Evolutionary conservation across 2,329 filamentous ascomycete genomes (phyloP), one percentile per base, ranked within the genome.

Genomic region (Escovopsis sp.): DNA sequence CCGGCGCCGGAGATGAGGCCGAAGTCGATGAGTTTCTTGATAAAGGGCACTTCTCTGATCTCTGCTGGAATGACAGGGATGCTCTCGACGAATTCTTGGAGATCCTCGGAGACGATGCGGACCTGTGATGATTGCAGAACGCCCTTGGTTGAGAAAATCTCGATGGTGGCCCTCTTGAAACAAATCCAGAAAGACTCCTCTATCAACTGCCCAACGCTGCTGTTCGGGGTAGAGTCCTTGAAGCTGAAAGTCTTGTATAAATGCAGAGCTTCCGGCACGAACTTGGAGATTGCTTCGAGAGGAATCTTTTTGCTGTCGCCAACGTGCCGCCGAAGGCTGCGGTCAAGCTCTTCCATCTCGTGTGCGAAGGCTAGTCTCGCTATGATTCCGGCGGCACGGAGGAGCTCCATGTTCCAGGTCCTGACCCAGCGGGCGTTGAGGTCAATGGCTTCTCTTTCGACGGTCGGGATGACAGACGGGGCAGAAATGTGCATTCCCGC

Each of bases 101-200:
- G 58, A 51, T 80, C 68, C 67, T 84, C 58, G 57, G 82, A 65
- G 58, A 67, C 83, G 51, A 94, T 73, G 32, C 91, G 83, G 33
- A 95, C 85, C 51, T 83, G 74, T 11, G 83, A 77, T 33, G 84
- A 93, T n/a, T 82, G 77, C 42, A 95, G 69, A 6, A 98, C 80
- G 43, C 93, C 93, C 45, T 81, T 77, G 18, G 82, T 94, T 2
- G 88, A 95, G 49, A 93, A 79, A 6, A 95, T 74, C 54, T 95
- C 88, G 44, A 96, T 86, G 0, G 77, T 81, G 3, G 85, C 78
- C 48, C 81, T 82, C 56, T 77, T 81, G 55, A 84, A 91, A 48
- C 85, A 88, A 33, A 79, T 93, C 91, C 91, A 98, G 58, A 98
- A 98, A 0, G 87, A 85, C 61, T 95, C 85, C 55, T 95, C 88